These are phyloP conservation scores for Colletotrichum tropicicola DNA, from an alignment of 2,329 filamentous ascomycete genomes.

Conservation along the genomic window DNA sequence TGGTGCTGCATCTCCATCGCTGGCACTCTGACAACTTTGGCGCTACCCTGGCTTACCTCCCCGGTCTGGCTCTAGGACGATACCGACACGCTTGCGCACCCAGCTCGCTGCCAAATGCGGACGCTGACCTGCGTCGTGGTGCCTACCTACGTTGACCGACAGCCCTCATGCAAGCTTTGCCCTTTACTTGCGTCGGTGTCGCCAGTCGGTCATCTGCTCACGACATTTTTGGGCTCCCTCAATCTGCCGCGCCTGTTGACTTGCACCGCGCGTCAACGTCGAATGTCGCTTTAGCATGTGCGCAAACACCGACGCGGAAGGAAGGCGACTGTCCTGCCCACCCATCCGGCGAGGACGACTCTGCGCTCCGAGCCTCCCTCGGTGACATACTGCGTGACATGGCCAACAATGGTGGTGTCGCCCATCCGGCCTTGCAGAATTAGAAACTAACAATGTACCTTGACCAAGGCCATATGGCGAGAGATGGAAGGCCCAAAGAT, in stretches of 20 bases:
- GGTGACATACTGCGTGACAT: not conserved
- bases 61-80: no score
- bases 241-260: not conserved
- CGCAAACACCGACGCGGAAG: not conserved
- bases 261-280: not conserved
- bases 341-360: not conserved
- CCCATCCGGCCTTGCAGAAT: not conserved
- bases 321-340: not conserved
- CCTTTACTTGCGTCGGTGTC: not conserved
- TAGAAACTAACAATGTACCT: not conserved
- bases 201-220: not conserved
- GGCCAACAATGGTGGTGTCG: not conserved
- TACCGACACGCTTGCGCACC: no score
- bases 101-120: conserved; percentile 3
- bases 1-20: not conserved
- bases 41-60: not conserved
- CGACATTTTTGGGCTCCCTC: conserved; percentile 12
- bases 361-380: not conserved
- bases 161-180: conserved; percentile 1
- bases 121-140: conserved; percentile 23
- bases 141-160: conserved; percentile 9
- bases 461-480: not conserved
- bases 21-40: not conserved
- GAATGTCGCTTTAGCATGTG: not conserved
- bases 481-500: no score